Evolutionary conservation across 179 eudicot genomes (phyloP).

Genomic region (Pouteria campechiana): DNA sequence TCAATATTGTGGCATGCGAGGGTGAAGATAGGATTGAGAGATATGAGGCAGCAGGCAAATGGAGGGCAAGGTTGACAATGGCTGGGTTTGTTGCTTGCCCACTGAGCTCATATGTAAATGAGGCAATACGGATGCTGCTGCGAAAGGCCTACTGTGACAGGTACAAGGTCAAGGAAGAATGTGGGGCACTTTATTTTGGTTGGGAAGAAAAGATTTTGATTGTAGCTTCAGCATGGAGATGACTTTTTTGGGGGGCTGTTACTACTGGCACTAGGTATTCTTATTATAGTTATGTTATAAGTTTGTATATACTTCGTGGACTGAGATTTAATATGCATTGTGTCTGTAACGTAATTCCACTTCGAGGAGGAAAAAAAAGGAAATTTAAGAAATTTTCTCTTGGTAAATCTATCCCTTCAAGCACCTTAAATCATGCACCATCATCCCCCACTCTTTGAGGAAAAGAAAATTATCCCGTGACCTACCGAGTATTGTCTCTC

Average conservation of each 20-base stretch:
- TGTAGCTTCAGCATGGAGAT: constrained; percentile 77
- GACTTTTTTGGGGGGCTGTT: no score
- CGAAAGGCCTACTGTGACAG: constrained; percentile 42
- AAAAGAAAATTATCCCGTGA: no score
- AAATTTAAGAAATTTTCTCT: not conserved
- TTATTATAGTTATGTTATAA: no score
- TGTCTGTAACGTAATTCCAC: no score
- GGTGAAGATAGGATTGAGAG: constrained; percentile 92
- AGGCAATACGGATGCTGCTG: constrained; percentile 36
- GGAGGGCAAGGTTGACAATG: constrained; percentile 98
- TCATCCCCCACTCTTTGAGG: no score
- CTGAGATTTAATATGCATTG: no score
- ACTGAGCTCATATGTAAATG: constrained; percentile 27
- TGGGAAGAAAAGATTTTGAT: constrained; percentile 82
- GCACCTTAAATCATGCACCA: no score
- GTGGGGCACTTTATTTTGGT: constrained; percentile 52
- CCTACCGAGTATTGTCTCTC: no score
- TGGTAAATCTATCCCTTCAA: no score
- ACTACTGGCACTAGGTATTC: no score
- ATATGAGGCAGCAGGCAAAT: constrained; percentile 90
- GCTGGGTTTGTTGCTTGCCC: constrained; percentile 62
- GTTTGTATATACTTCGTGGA: no score
- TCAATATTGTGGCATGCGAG: constrained; percentile 83
- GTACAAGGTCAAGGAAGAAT: constrained; percentile 54
- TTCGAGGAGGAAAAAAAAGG: not conserved